Conservation (phyloP, 2,329 filamentous ascomycete genomes). For the Ophiosphaerella narmari region DNA sequence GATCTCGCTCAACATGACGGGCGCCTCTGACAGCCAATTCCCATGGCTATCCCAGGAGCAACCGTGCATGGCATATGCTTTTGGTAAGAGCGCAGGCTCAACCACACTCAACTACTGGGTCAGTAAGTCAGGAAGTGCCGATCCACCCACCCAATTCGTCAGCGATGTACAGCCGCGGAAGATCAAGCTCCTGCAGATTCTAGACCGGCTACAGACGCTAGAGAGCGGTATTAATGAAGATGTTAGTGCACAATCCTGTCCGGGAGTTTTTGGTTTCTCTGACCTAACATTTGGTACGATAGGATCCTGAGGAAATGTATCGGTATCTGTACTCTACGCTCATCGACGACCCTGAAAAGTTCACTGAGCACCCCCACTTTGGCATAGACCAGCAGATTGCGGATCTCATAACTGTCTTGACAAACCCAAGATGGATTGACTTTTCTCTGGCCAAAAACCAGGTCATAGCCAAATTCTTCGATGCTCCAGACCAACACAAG, state of each 20-base stretch:
- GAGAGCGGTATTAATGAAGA: slow-evolving; percentile 50
- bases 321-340: slow-evolving; percentile 70
- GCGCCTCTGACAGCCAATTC: slow-evolving; percentile 39
- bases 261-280: slow-evolving; percentile 14
- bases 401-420: slow-evolving; percentile 71
- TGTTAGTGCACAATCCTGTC: slow-evolving; percentile 39
- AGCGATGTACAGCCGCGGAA: slow-evolving; percentile 64
- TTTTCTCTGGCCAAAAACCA: slow-evolving; percentile 73
- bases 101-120: slow-evolving; percentile 74
- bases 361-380: slow-evolving; percentile 59
- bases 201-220: slow-evolving; percentile 50
- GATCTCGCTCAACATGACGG: slow-evolving; percentile 46
- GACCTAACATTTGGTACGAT: slow-evolving; percentile 40
- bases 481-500: slow-evolving; percentile 59
- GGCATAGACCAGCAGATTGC: slow-evolving; percentile 73
- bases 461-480: slow-evolving; percentile 74
- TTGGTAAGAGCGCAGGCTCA: slow-evolving; percentile 69
- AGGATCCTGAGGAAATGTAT: slow-evolving; percentile 51
- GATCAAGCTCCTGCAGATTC: slow-evolving; percentile 58
- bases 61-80: slow-evolving; percentile 71
- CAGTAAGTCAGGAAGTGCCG: slow-evolving; percentile 60
- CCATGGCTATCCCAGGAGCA: slow-evolving; percentile 77
- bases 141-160: slow-evolving; percentile 63
- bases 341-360: slow-evolving; percentile 69
- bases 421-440: slow-evolving; percentile 73